Base-by-base conservation (phyloP, 768 basidiomycete genomes). In the Boletus edulis region DNA sequence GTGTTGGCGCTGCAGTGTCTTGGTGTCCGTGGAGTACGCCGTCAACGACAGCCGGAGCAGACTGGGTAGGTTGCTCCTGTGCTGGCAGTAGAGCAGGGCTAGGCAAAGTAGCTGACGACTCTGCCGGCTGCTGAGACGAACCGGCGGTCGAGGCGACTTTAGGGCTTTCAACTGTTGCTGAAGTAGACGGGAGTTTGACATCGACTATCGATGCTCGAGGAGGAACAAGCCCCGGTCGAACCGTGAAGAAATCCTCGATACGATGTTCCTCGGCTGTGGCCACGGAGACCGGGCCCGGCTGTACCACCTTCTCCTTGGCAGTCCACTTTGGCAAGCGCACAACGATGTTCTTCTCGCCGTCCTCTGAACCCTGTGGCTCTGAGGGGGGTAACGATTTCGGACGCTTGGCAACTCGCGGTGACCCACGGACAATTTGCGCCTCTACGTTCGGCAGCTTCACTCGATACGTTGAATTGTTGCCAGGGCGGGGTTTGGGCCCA, bases 371-470 rank as follows among this genome's bases (percentile, higher is more conserved):
- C 43, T 56, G 52, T 11, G 59, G 37, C 51, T 66, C 64, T 3
- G 66, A 59, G 39, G 65, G 51, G 12, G 63, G 51, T 15, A 61
- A 56, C 38, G 56, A 55, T 24, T 66, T 58, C 38, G 37, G 29
- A 11, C 51, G 61, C 27, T 49, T 52, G 34, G 35, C 15, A 38
- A 49, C 14, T 22, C 46, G 59, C n/a, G 37, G 44, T 7, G 72
- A 64, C 10, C 75, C 69, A 46, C 81, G 76, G 45, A 85, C 72
- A 41, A 86, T 66, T 31, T 71, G 75, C 39, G 58, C 59, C 59
- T 65, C 69, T 3, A 64, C 63, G 5, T 84, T 85, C 5, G 89
- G 82, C 18, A 93, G 67, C 62, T 83, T 86, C 52, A 92, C 77
- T 22, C 86, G 81, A 57, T 82, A 78, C 29, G 75, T 75, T 29